Conservation (phyloP, 2,329 filamentous ascomycete species). For the Fonsecaea pedrosoi region DNA sequence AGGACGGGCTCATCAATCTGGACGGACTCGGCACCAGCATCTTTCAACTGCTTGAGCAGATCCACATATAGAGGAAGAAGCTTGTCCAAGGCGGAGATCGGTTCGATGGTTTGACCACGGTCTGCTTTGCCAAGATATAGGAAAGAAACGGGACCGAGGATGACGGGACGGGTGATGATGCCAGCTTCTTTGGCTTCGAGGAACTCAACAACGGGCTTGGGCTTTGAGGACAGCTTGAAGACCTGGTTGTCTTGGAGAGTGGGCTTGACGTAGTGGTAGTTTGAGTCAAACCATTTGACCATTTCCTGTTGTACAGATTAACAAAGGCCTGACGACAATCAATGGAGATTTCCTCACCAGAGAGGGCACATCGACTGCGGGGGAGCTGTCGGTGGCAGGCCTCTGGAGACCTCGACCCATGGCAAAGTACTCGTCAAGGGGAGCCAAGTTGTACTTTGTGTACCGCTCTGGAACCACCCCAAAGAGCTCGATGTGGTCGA, state of each 20-base stretch:
- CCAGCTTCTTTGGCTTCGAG: slow-evolving; percentile 97
- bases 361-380: slow-evolving; percentile 81
- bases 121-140: slow-evolving; percentile 97
- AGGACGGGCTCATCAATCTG: slow-evolving; percentile 98
- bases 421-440: slow-evolving; percentile 97
- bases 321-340: background rate
- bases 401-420: slow-evolving; percentile 99
- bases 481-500: slow-evolving; percentile 98
- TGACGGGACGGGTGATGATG: slow-evolving; percentile 88
- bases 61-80: slow-evolving; percentile 94
- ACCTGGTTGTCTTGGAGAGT: slow-evolving; percentile 96
- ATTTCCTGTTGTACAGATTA: slow-evolving; percentile 70
- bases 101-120: slow-evolving; percentile 89
- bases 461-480: slow-evolving; percentile 93
- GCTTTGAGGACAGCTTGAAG: slow-evolving; percentile 85
- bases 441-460: slow-evolving; percentile 83
- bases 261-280: slow-evolving; percentile 99
- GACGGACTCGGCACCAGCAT: slow-evolving; percentile 91
- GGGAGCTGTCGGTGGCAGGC: slow-evolving; percentile 62
- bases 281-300: slow-evolving; percentile 99
- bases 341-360: slow-evolving; percentile 60
- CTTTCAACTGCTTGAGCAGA: slow-evolving; percentile 91
- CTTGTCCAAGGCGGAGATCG: slow-evolving; percentile 91
- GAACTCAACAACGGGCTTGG: slow-evolving; percentile 95
- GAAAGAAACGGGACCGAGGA: slow-evolving; percentile 97